Evolutionary conservation across 1,139 yeast species (phyloP), one percentile per base, ranked within the genome.

Genomic region (Blastobotrys aristatus): DNA sequence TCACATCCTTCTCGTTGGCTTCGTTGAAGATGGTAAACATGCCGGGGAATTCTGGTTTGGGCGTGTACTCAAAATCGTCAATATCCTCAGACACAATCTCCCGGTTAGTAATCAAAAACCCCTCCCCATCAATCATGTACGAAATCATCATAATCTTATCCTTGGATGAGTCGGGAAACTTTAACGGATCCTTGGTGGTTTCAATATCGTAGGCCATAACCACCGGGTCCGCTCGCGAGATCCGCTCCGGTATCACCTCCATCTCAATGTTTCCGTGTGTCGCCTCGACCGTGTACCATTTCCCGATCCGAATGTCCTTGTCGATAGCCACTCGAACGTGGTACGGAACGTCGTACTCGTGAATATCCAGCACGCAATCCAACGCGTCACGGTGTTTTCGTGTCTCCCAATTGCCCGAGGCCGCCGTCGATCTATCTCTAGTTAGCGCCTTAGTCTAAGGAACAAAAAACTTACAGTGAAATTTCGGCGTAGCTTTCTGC

Each of bases 101-200:
- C 60, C 99, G 72, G 62, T 94, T 94, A 10, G 97, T 94, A 54
- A 94, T 94, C 33, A 94, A 71, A 61, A 71, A 94, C 38, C 99
- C 99, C 58, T 88, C 95, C 5, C 98, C 98, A 62, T 94, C 98
- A 52, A 94, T 89, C 98, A 94, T 94, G 66, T 94, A 94, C 2
- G 98, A 94, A 49, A 94, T 92, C 98, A 94, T 94, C 97, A 94
- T 94, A 40, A 94, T 77, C 66, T 88, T 95, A 69, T 94, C 99
- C n/a, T 85, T 74, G 18, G 84, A 74, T 3, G 97, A 78, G 61
- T 88, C 98, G 0, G 99, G 99, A 57, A 94, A 94, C 63, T 94
- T 94, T 50, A 94, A 75, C 1, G 98, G 97, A 16, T 95, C 89
- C 64, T 94, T 94, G 3, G 97, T 89, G 1, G 99, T 94, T 72